Percentiles rank a stretch among this genome's conserved stretches.
These are phyloP conservation scores for Naganishia albida DNA, from an alignment of 1,284 basidiomycete species.

Conservation along the genomic window DNA sequence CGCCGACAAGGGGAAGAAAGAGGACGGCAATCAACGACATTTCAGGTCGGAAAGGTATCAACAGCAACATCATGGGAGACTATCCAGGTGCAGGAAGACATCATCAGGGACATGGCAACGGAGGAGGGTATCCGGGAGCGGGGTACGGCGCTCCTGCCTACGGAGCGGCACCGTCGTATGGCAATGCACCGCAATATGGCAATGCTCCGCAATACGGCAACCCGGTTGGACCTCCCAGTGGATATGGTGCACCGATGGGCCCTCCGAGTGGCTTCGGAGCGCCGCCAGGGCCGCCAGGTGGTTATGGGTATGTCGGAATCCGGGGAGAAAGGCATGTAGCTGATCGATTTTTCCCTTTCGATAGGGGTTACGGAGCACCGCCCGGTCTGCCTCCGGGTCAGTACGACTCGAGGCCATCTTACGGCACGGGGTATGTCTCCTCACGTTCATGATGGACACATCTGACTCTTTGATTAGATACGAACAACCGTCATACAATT, in stretches of 20 bases:
- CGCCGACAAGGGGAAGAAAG: neutral
- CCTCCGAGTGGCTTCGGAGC: neutral
- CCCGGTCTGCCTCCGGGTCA: slow-evolving; percentile 26
- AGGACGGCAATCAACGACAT: too few species aligned
- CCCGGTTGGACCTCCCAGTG: neutral
- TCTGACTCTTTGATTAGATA: neutral
- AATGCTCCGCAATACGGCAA: neutral
- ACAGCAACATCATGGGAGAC: slow-evolving; percentile 19
- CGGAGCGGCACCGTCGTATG: neutral
- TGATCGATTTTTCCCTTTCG: neutral
- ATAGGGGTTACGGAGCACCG: slow-evolving; percentile 20
- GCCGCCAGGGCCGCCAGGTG: slow-evolving; percentile 1
- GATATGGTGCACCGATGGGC: neutral
- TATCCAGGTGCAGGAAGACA: slow-evolving; percentile 32
- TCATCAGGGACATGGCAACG: slow-evolving; percentile 17
- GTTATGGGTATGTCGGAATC: neutral
- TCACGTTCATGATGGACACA: neutral
- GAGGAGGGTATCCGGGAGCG: slow-evolving; percentile 2
- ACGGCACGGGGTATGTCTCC: slow-evolving; percentile 17
- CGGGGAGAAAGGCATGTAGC: neutral
- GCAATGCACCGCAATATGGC: neutral
- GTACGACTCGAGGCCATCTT: slow-evolving; percentile 4
- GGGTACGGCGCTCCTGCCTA: neutral
- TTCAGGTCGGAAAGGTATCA: neutral
- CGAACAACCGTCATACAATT: slow-evolving; percentile 12